phyloP scores from a whole-genome alignment of 2,329 filamentous ascomycete species.

The Trematosphaeria pertusa region DNA sequence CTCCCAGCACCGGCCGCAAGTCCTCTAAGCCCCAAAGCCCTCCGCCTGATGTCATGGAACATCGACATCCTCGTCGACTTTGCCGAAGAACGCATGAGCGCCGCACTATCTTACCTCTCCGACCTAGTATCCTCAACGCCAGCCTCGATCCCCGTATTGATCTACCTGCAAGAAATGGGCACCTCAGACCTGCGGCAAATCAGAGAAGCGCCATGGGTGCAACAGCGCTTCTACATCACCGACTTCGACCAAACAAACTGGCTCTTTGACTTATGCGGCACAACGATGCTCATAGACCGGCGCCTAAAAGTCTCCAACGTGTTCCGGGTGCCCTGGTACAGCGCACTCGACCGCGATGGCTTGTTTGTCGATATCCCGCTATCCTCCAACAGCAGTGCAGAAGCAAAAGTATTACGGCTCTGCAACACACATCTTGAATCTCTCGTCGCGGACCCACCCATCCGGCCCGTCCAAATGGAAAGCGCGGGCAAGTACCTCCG shows the following conservation, averaged over 20 bases:
- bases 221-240: constrained; percentile 56
- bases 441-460: constrained; percentile 56
- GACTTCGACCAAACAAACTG: constrained; percentile 56
- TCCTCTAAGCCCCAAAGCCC: constrained; percentile 11
- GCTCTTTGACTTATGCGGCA: constrained; percentile 59
- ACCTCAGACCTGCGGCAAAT: constrained; percentile 55
- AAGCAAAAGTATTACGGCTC: constrained; percentile 50
- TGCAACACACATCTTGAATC: constrained; percentile 67
- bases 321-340: constrained; percentile 61
- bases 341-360: constrained; percentile 61
- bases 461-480: constrained; percentile 58
- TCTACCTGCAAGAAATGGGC: constrained; percentile 63
- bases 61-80: constrained; percentile 55
- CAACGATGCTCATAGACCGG: constrained; percentile 60
- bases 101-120: constrained; percentile 50
- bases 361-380: constrained; percentile 61
- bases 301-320: constrained; percentile 52
- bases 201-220: constrained; percentile 55
- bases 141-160: constrained; percentile 42
- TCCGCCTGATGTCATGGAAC: constrained; percentile 56
- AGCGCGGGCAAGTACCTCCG: constrained; percentile 55
- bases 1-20: background rate
- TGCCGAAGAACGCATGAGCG: constrained; percentile 49
- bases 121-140: constrained; percentile 29
- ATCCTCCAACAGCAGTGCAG: constrained; percentile 5